phyloP scores from a whole-genome alignment of 192 early-diverging fungal species.

The Cetraspora pellucida region DNA sequence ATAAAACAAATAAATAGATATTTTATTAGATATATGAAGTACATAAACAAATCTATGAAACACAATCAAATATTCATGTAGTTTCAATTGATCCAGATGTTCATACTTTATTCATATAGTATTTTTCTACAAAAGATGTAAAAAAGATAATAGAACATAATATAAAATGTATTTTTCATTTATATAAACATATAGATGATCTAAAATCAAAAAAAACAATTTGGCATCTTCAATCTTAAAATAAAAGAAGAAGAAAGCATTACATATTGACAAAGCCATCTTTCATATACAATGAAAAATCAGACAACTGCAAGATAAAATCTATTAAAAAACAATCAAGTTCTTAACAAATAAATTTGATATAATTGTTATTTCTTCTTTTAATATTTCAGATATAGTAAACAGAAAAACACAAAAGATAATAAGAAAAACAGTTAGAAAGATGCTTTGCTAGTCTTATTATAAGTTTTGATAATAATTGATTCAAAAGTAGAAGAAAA shows the following conservation, averaged over 20 bases:
- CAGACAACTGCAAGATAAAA: too few species aligned
- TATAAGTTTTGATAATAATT: too few species aligned
- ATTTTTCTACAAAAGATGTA: neutral
- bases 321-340: too few species aligned
- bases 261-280: neutral
- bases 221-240: constrained; percentile 10
- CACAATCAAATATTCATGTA: neutral
- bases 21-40: constrained; percentile 20
- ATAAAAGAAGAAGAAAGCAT: constrained; percentile 17
- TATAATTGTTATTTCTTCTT: constrained; percentile 23
- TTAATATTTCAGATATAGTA: constrained; percentile 13
- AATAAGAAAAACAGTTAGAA: constrained; percentile 6
- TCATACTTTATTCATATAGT: constrained; percentile 5
- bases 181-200: too few species aligned
- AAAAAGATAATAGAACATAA: constrained; percentile 20
- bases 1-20: constrained; percentile 22
- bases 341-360: too few species aligned
- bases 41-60: constrained; percentile 16
- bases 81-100: too few species aligned
- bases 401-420: constrained; percentile 26
- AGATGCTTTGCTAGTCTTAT: constrained; percentile 24
- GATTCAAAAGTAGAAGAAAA: too few species aligned
- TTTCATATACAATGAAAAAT: neutral
- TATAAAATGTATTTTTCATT: constrained; percentile 12
- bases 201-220: constrained; percentile 19